A percentile compares a stretch with the other conserved stretches of the same genome.
Conservation (phyloP, 148 eudicot species). For the Rhododendron kiyosumense region DNA sequence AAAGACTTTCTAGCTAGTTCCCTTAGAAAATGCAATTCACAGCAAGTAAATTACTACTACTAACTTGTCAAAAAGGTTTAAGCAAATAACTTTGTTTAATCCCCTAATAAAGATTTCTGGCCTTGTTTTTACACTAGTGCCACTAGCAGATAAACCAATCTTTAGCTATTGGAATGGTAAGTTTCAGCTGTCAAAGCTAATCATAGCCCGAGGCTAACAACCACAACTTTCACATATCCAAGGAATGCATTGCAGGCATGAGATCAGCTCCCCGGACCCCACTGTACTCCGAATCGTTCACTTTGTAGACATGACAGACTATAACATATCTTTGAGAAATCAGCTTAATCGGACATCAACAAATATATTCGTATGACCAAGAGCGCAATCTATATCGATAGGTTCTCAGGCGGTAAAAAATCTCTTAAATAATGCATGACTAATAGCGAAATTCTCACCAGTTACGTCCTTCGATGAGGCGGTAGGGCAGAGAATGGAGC, state of each 20-base stretch:
- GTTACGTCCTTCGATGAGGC: conserved; percentile 17
- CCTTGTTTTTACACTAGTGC: neutral
- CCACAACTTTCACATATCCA: neutral
- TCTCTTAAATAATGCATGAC: too few species aligned
- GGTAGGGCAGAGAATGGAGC: conserved; percentile 27
- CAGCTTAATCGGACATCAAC: neutral
- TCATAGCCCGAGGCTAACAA: neutral
- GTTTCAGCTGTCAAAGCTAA: neutral
- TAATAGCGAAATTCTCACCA: conserved; percentile 15
- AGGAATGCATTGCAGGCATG: neutral
- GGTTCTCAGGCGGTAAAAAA: neutral
- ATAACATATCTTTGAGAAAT: neutral
- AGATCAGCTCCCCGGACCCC: neutral
- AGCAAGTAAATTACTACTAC: neutral
- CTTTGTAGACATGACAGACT: neutral
- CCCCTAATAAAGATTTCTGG: neutral
- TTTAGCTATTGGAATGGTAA: neutral
- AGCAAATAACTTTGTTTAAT: neutral
- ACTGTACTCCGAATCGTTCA: neutral
- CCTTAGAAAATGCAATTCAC: neutral
- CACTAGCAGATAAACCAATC: neutral
- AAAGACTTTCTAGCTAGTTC: neutral
- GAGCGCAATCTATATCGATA: too few species aligned
- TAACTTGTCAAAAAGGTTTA: too few species aligned
- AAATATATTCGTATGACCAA: too few species aligned